A percentile compares a stretch with the other conserved stretches of the same genome.
phyloP scores from a whole-genome alignment of 257 asterid species.

The Penstemon barbatus region DNA sequence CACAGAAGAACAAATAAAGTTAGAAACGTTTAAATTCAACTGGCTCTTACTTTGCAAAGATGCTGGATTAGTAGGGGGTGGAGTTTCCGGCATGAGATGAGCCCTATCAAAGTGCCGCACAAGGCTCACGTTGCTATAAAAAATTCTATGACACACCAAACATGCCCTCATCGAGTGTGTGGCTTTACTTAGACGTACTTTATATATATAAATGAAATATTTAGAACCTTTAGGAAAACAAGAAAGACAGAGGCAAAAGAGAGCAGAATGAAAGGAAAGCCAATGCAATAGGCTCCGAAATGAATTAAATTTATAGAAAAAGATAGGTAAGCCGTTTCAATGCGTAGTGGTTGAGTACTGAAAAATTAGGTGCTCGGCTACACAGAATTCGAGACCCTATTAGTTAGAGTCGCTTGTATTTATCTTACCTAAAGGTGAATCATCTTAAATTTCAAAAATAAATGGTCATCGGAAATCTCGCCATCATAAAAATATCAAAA shows the following conservation, averaged over 20 bases:
- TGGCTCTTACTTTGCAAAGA: conserved; percentile 7
- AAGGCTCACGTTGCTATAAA: conserved; percentile 36
- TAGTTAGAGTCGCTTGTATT: conserved; percentile 34
- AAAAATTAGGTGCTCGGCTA: conserved; percentile 20
- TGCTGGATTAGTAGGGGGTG: conserved; percentile 11
- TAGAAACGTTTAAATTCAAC: background rate
- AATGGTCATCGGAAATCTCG: background rate
- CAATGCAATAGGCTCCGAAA: conserved; percentile 25
- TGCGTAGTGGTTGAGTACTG: conserved; percentile 29
- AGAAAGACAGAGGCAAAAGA: background rate
- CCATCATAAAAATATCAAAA: background rate
- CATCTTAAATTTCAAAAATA: conserved; percentile 21
- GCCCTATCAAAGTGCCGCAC: conserved; percentile 40
- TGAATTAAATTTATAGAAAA: conserved; percentile 31
- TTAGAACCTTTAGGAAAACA: conserved; percentile 3
- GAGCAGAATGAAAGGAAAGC: background rate
- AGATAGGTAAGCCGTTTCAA: conserved; percentile 24
- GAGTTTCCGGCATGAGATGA: conserved; percentile 18
- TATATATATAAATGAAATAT: conserved; percentile 9
- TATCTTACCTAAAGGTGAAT: conserved; percentile 31
- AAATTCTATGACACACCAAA: conserved; percentile 37
- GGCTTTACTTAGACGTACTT: conserved; percentile 25
- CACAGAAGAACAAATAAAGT: conserved; percentile 20
- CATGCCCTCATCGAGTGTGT: conserved; percentile 29
- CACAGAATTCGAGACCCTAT: background rate